A percentile compares a stretch with the other conserved stretches of the same genome.
These are phyloP conservation scores for Fagopyrum homotropicum DNA, from an alignment of 148 eudicot species.

Conservation along the genomic window DNA sequence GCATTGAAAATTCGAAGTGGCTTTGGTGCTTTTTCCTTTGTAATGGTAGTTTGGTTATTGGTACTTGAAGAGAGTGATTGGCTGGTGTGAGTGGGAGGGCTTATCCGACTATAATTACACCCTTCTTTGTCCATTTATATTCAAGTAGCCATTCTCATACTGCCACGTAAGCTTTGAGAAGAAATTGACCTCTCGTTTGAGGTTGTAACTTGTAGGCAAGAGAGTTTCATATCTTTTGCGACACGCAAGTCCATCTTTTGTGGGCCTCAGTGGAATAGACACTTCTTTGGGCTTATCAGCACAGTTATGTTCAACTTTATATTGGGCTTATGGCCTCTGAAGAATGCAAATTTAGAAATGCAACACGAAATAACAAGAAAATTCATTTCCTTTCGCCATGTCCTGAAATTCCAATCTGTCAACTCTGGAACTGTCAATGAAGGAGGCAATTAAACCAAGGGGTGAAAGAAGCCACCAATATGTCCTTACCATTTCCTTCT, in stretches of 20 bases:
- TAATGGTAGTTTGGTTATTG: background rate
- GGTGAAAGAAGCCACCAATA: no score
- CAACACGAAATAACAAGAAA: background rate
- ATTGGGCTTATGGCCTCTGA: background rate
- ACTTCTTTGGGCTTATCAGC: background rate
- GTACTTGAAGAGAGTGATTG: background rate
- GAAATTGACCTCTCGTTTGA: slow-evolving; percentile 13
- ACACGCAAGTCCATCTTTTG: background rate
- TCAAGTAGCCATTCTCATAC: background rate
- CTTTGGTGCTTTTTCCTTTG: background rate
- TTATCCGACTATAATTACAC: slow-evolving; percentile 9
- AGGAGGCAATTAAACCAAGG: no score
- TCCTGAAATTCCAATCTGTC: no score
- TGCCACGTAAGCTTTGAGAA: slow-evolving; percentile 11
- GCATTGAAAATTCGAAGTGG: background rate
- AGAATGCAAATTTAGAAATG: background rate
- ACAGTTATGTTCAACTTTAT: background rate
- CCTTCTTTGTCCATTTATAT: slow-evolving; percentile 1
- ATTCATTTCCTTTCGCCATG: no score
- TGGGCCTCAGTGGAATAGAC: background rate
- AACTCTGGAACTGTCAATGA: no score
- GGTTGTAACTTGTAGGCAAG: slow-evolving; percentile 6
- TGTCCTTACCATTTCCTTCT: no score
- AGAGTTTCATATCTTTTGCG: background rate
- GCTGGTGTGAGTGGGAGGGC: slow-evolving; percentile 13